phyloP scores from a whole-genome alignment of 1,284 basidiomycete species.

The Trichosporon faecale region DNA sequence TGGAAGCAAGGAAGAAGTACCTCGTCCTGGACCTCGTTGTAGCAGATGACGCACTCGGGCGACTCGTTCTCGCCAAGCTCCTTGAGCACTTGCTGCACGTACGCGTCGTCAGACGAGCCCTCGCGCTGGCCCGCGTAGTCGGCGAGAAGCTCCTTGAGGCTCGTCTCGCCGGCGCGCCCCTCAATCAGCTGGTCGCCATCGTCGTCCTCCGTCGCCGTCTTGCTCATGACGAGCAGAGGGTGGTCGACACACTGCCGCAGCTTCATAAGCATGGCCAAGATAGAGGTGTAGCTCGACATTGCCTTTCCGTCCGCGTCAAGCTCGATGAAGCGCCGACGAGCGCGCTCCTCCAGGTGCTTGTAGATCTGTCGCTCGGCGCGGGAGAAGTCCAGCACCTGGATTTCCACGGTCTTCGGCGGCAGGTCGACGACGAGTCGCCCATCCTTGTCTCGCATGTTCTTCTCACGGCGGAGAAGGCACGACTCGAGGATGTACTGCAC shows the following conservation, averaged over 20 bases:
- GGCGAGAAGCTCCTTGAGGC: slow-evolving; percentile 63
- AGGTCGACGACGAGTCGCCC: slow-evolving; percentile 86
- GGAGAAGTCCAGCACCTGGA: slow-evolving; percentile 73
- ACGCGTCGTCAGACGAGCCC: slow-evolving; percentile 50
- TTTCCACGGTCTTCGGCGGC: slow-evolving; percentile 72
- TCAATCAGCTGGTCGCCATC: slow-evolving; percentile 52
- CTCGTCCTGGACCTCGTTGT: slow-evolving; percentile 56
- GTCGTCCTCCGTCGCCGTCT: slow-evolving; percentile 56
- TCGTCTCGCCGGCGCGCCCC: slow-evolving; percentile 54
- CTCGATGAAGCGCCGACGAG: slow-evolving; percentile 61
- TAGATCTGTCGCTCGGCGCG: slow-evolving; percentile 75
- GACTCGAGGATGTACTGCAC: slow-evolving; percentile 90
- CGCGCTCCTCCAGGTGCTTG: slow-evolving; percentile 53
- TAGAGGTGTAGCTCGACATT: slow-evolving; percentile 81
- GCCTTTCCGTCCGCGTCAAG: slow-evolving; percentile 72
- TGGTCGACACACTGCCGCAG: slow-evolving; percentile 82
- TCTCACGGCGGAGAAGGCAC: slow-evolving; percentile 85
- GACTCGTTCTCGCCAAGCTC: slow-evolving; percentile 55
- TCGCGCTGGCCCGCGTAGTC: slow-evolving; percentile 56
- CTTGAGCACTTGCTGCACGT: slow-evolving; percentile 65
- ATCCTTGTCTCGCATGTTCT: slow-evolving; percentile 83
- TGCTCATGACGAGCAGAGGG: slow-evolving; percentile 65
- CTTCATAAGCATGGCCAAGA: slow-evolving; percentile 88
- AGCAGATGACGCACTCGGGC: slow-evolving; percentile 74
- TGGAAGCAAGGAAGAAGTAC: slow-evolving; percentile 75